These are phyloP conservation scores for Mortierella sp. DNA, from an alignment of 371 early-diverging fungal genomes.

Conservation along the genomic window DNA sequence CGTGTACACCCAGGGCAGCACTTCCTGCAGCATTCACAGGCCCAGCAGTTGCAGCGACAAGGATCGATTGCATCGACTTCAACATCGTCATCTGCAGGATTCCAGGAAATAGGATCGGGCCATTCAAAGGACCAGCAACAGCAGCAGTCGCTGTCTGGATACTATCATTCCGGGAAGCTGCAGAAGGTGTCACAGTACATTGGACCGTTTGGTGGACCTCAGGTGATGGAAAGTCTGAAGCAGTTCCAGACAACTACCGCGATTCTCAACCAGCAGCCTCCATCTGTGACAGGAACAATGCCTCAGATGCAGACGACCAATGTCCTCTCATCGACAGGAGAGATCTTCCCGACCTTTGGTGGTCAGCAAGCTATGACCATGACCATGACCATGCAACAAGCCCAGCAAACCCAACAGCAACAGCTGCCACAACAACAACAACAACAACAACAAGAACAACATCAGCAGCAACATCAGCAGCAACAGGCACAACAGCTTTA, in stretches of 20 bases:
- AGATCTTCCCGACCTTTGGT: slow-evolving; percentile 21
- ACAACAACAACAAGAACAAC: slow-evolving; percentile 25
- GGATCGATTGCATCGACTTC: slow-evolving; percentile 14
- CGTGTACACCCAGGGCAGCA: slow-evolving; percentile 2
- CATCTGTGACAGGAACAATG: too few relatives aligned
- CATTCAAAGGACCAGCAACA: slow-evolving; percentile 1
- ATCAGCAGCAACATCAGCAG: slow-evolving; percentile 23
- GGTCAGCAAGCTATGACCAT: slow-evolving; percentile 38
- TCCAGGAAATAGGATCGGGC: slow-evolving; percentile 4
- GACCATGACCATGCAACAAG: slow-evolving; percentile 41
- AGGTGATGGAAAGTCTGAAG: slow-evolving; percentile 50
- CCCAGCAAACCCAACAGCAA: slow-evolving; percentile 34
- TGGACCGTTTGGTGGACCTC: slow-evolving; percentile 49
- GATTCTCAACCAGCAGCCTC: slow-evolving; percentile 37
- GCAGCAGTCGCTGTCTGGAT: too few relatives aligned
- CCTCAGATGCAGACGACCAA: slow-evolving; percentile 8
- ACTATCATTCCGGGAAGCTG: slow-evolving; percentile 38
- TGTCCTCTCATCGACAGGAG: slow-evolving; percentile 18
- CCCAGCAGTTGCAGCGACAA: slow-evolving; percentile 12
- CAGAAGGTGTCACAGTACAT: slow-evolving; percentile 52
- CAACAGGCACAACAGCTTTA: slow-evolving; percentile 35
- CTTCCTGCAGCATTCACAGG: slow-evolving; percentile 12
- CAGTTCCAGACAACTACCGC: slow-evolving; percentile 49
- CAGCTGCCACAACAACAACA: slow-evolving; percentile 25
- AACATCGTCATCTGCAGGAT: slow-evolving; percentile 17